Percentiles rank a stretch among this genome's conserved stretches.
Conservation (phyloP, 75 land plant genomes). For the Isoetes taiwanensis region DNA sequence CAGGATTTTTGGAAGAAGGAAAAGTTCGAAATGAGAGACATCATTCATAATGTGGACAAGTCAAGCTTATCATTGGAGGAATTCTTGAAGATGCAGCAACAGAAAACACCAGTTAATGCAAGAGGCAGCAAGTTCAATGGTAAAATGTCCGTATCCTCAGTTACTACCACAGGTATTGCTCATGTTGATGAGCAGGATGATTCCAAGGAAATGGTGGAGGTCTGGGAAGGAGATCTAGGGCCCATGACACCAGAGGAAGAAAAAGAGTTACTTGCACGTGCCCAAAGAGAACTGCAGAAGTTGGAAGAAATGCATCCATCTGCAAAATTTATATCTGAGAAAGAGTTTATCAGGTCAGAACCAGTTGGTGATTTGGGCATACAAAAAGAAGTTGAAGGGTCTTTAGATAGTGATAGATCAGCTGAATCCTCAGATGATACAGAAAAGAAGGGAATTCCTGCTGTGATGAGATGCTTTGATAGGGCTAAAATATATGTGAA, state of each 20-base stretch:
- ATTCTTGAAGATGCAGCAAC: no score
- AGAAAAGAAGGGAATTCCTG: conserved; percentile 56
- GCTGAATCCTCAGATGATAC: neutral
- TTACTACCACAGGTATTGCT: no score
- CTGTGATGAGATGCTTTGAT: conserved; percentile 92
- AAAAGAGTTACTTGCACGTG: neutral
- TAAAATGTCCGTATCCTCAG: no score
- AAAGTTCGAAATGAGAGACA: no score
- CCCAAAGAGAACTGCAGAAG: neutral
- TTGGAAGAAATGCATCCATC: neutral
- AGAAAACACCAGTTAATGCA: no score
- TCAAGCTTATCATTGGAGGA: no score
- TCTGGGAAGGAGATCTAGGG: conserved; percentile 13
- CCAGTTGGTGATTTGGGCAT: neutral
- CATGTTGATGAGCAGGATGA: neutral
- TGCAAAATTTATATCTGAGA: neutral
- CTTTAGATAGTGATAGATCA: neutral
- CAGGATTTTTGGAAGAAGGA: no score
- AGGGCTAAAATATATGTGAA: conserved; percentile 75
- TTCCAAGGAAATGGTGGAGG: conserved; percentile 1
- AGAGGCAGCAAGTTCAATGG: no score
- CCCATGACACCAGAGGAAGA: conserved; percentile 12
- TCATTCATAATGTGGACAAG: no score
- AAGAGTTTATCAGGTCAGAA: neutral
- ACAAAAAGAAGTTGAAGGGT: neutral